Percentiles rank a stretch among this genome's conserved stretches.
Evolutionary conservation across 2,329 filamentous ascomycete genomes (phyloP).

Genomic region (Fusarium papillatum): DNA sequence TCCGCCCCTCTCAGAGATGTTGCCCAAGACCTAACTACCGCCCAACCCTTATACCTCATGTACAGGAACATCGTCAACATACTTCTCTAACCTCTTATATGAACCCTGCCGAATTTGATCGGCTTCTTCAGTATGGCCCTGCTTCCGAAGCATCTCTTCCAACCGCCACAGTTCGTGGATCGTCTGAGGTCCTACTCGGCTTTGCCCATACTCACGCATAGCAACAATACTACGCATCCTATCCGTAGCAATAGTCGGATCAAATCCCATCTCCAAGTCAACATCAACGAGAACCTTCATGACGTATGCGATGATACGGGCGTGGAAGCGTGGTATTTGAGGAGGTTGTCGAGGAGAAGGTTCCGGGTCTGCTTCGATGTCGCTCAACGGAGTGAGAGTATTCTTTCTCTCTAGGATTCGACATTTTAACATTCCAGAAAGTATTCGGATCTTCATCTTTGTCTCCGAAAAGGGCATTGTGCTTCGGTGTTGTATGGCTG

Average conservation of each 20-base stretch:
- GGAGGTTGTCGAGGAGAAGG: not conserved
- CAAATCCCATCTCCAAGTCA: slow-evolving; percentile 6
- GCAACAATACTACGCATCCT: slow-evolving; percentile 14
- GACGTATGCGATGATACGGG: slow-evolving; percentile 15
- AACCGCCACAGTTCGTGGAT: slow-evolving; percentile 25
- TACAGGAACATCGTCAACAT: slow-evolving; percentile 1
- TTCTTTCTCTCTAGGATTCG: slow-evolving; percentile 4
- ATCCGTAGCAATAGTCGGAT: slow-evolving; percentile 7
- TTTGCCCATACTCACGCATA: slow-evolving; percentile 21
- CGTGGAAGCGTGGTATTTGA: not conserved
- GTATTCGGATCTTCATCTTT: not conserved
- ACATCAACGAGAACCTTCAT: slow-evolving; percentile 18
- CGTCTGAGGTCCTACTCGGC: not conserved
- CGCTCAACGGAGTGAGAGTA: not conserved
- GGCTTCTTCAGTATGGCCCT: slow-evolving; percentile 1
- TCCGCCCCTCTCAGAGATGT: not conserved
- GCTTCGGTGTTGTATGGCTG: slow-evolving; percentile 24
- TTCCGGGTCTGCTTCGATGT: not conserved
- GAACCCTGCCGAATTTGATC: slow-evolving; percentile 5
- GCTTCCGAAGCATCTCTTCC: slow-evolving; percentile 4
- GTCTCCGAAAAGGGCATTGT: slow-evolving; percentile 6
- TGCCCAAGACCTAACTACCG: too few relatives aligned
- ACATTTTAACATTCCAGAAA: slow-evolving; percentile 7
- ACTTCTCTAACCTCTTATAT: slow-evolving; percentile 19
- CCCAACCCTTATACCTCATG: not conserved